A percentile compares a stretch with the other conserved stretches of the same genome.
Conservation (phyloP, 2,329 filamentous ascomycete genomes). For the Trichothecium roseum region DNA sequence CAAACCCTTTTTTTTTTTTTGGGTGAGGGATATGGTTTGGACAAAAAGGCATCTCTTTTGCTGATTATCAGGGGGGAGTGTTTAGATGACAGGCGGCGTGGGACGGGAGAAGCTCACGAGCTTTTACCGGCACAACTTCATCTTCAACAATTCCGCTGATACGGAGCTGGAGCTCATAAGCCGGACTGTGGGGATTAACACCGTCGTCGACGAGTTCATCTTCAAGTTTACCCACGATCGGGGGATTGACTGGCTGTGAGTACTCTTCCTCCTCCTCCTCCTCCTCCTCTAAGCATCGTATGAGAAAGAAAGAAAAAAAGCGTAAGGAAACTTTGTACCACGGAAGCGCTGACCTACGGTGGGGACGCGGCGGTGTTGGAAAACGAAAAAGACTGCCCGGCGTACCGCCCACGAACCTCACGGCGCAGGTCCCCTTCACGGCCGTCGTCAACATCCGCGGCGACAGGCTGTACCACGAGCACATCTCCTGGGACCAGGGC, state of each 20-base stretch:
- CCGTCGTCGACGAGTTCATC: conserved; percentile 62
- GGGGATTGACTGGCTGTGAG: conserved; percentile 60
- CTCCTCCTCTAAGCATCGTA: too few relatives aligned
- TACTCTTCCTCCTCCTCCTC: conserved; percentile 7
- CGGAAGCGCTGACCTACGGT: too few relatives aligned
- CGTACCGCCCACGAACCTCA: conserved; percentile 40
- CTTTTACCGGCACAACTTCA: conserved; percentile 67
- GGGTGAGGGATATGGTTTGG: too few relatives aligned
- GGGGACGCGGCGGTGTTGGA: background rate
- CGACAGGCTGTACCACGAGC: conserved; percentile 54
- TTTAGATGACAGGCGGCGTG: conserved; percentile 53
- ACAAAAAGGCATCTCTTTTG: too few relatives aligned
- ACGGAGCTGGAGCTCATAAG: conserved; percentile 59
- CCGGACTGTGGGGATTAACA: conserved; percentile 60
- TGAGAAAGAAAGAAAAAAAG: too few relatives aligned
- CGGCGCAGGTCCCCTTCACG: conserved; percentile 49
- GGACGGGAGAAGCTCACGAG: conserved; percentile 50
- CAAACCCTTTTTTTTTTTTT: too few relatives aligned
- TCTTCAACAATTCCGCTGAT: conserved; percentile 61
- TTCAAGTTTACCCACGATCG: conserved; percentile 53
- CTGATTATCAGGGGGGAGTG: too few relatives aligned
- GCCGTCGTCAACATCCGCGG: conserved; percentile 54
- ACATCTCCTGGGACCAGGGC: conserved; percentile 59
- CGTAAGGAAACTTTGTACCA: too few relatives aligned
- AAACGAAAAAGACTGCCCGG: conserved; percentile 37